phyloP scores from a whole-genome alignment of 139 green algal species.

The Astrephomene gubernaculifera region DNA sequence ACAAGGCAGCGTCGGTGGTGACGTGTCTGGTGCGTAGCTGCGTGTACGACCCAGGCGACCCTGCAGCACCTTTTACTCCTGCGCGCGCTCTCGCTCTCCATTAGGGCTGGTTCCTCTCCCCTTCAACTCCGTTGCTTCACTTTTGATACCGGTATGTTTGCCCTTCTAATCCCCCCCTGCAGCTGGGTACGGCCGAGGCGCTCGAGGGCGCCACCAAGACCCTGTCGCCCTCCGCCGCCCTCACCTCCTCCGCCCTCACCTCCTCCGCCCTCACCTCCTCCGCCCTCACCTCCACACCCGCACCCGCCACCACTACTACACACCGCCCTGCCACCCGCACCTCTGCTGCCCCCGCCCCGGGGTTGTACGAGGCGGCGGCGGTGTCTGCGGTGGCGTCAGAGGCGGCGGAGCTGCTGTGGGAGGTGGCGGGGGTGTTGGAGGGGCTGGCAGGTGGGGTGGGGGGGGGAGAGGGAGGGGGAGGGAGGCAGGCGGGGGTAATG shows the following conservation, averaged over 20 bases:
- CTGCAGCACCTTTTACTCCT: too few relatives aligned
- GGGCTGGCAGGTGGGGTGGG: slow-evolving; percentile 10
- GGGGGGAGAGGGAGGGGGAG: background rate
- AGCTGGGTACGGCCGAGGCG: slow-evolving; percentile 33
- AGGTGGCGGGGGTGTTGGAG: slow-evolving; percentile 15
- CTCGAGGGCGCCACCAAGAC: slow-evolving; percentile 23
- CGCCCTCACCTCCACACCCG: too few relatives aligned
- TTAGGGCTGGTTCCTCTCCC: background rate
- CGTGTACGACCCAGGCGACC: too few relatives aligned
- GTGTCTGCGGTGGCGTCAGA: background rate
- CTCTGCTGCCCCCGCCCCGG: background rate
- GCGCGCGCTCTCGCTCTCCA: too few relatives aligned
- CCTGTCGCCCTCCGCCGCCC: background rate
- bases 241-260: background rate
- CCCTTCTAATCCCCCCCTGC: background rate
- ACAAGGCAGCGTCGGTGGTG: slow-evolving; percentile 18
- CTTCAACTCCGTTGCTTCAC: background rate
- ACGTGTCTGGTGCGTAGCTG: slow-evolving; percentile 33
- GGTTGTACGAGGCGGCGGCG: background rate
- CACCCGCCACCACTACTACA: too few relatives aligned
- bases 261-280: too few relatives aligned
- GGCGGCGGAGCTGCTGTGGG: slow-evolving; percentile 15
- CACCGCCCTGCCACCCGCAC: background rate
- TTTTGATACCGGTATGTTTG: background rate
- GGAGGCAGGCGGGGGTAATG: too few relatives aligned